Evolutionary conservation across 2,329 filamentous ascomycete genomes (phyloP).

Genomic region (Cladosporium austrohemisphaericum): DNA sequence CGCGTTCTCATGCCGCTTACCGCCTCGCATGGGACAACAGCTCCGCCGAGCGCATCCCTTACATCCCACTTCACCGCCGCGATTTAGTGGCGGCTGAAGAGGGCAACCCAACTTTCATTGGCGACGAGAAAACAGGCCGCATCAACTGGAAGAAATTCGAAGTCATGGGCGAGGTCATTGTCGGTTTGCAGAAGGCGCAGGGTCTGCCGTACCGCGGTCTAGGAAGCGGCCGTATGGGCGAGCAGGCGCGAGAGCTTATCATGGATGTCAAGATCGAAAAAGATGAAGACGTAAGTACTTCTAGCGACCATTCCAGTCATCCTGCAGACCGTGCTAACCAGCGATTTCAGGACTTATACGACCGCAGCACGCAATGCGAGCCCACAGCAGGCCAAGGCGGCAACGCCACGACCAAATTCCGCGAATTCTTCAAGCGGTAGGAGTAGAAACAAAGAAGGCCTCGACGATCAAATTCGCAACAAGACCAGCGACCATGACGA

Average conservation of each 20-base stretch:
- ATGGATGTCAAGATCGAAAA: conserved; percentile 76
- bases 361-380: conserved; percentile 54
- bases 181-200: conserved; percentile 89
- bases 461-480: no score
- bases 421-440: conserved; percentile 7
- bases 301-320: neutral
- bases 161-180: conserved; percentile 84
- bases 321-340: conserved; percentile 17
- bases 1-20: conserved; percentile 91
- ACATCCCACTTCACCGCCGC: conserved; percentile 81
- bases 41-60: conserved; percentile 83
- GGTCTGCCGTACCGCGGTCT: conserved; percentile 74
- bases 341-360: conserved; percentile 53
- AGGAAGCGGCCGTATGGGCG: conserved; percentile 30
- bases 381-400: conserved; percentile 33
- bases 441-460: neutral
- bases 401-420: conserved; percentile 3
- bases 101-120: conserved; percentile 85
- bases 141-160: conserved; percentile 99
- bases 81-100: conserved; percentile 91
- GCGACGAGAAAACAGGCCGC: conserved; percentile 47
- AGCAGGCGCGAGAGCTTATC: conserved; percentile 69
- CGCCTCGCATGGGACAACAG: conserved; percentile 98
- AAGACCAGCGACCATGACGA: no score
- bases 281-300: conserved; percentile 77